Base-by-base conservation (phyloP, 2,329 filamentous ascomycete species). In the Cordyceps fumosorosea region DNA sequence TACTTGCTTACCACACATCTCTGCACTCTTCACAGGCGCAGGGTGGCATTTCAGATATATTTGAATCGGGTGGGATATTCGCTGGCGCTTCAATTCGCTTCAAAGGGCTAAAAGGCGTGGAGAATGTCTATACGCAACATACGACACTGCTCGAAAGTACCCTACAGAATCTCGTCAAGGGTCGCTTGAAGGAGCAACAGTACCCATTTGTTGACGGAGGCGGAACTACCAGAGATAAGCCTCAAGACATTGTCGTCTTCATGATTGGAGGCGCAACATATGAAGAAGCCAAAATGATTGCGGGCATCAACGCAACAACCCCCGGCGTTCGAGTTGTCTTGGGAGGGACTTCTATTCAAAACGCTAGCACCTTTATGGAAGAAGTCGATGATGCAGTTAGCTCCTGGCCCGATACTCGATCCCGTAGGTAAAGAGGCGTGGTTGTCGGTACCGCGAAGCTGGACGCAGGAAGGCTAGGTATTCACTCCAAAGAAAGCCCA, bases 41-140 rank as follows among this genome's bases (percentile, higher is more conserved):
- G 2, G 85, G 89, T 11, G 91, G 91, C 5, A 91, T 97, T 62
- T 88, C 91, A 0, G 93, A 98, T 67, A 85, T 98, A 7, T 98
- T 99, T 69, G 93, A 98, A 70, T 89, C 91, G 0, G 85, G 89
- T 0, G 93, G 91, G 5, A 93, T 99, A 66, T 96, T 99, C 75
- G 90, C 91, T 0, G 90, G 90, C 14, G 92, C 93, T 12, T 84
- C 91, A 45, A 91, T 89, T 70, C 87, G 93, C 5, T 92, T 99
- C 74, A 96, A 96, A 71, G 95, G 95, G 0, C 81, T 99, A 16
- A 97, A 98, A 71, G 95, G 95, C 1, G 95, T 99, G 1, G 96
- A 99, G 74, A 99, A 99, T 69, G 95, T 99, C 32, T 99, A 99
- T 74, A 99, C 95, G 0, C 96, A 99, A 73, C 95, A 99, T 74